Evolutionary conservation across 2,329 filamentous ascomycete species (phyloP), one percentile per base, ranked within the genome.

Genomic region (Epichloe coenophiala): DNA sequence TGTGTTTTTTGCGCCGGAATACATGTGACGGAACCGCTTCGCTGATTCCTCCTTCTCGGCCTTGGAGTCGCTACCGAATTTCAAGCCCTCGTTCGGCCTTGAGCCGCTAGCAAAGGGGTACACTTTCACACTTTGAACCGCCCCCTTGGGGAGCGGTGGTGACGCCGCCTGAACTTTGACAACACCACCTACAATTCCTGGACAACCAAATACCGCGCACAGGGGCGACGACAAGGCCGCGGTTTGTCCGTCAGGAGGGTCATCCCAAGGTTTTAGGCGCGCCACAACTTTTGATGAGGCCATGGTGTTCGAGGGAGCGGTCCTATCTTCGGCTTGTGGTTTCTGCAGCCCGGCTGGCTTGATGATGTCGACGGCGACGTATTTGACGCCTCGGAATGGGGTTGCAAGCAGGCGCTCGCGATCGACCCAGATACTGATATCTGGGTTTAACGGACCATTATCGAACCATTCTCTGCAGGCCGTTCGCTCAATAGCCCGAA

Each of bases 41-140:
- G 79, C 72, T 3, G 82, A 81, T 57, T 89, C 88, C 61, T 95
- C 88, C 48, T 83, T 83, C 57, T 93, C 87, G 5, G 85, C 78
- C 58, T 88, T 87, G 0, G 88, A 86, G 58, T 95, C 88, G 13
- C 89, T 88, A 4, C 91, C 91, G 61, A 97, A 95, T 59, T 82
- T 88, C 21, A 96, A 73, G 0, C 84, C 84, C 44, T 83, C 76
- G 37, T 74, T 76, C 39, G 74, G 68, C 57, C 80, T 82, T 3
- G 73, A 69, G 21, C 69, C 68, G 1, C 75, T 70, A 3, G 80
- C 75, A 60, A 96, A 97, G 0, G 93, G 93, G 51, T 85, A 86
- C 2, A 98, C 72, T 58, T 86, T 90, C 52, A 97, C 68, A 4
- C 79, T 71, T 51, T 76, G 74, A 5, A 88, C 71, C 0, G 79